phyloP scores from a whole-genome alignment of 345 rosid genomes.

The Bruguiera gymnorhiza region DNA sequence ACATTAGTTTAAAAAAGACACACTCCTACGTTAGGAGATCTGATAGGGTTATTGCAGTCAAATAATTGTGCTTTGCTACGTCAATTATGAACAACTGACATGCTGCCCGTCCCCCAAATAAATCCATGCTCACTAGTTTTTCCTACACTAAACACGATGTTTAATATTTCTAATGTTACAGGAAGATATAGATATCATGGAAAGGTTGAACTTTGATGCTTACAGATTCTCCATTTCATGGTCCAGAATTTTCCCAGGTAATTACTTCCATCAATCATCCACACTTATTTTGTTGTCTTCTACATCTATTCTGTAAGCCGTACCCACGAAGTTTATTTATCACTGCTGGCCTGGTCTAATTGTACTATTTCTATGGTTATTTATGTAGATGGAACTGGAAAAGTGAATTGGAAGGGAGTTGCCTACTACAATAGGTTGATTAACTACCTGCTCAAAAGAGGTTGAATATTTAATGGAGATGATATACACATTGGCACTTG shows the following conservation, averaged over 20 bases:
- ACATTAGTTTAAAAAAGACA: no score
- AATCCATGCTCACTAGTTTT: no score
- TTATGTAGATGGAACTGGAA: conserved; percentile 73
- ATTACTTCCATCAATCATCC: not conserved
- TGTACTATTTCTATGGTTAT: not conserved
- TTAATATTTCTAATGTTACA: conserved; percentile 20
- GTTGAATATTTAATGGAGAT: conserved; percentile 13
- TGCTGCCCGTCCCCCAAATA: no score
- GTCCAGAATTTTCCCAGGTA: conserved; percentile 98
- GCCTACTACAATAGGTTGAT: conserved; percentile 88
- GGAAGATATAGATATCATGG: conserved; percentile 87
- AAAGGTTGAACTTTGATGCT: conserved; percentile 76
- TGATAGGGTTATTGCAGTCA: no score
- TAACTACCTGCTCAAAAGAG: conserved; percentile 63
- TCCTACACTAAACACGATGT: not conserved
- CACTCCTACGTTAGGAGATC: no score
- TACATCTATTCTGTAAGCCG: no score
- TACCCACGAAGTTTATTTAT: not conserved
- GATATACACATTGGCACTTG: not conserved
- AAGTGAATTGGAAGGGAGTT: conserved; percentile 87
- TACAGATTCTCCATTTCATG: conserved; percentile 97
- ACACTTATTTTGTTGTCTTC: not conserved
- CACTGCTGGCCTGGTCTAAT: not conserved
- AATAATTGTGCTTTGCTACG: no score
- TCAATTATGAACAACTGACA: no score